Evolutionary conservation across 805 yeast species (phyloP).

Genomic region (Ogataea corticis): DNA sequence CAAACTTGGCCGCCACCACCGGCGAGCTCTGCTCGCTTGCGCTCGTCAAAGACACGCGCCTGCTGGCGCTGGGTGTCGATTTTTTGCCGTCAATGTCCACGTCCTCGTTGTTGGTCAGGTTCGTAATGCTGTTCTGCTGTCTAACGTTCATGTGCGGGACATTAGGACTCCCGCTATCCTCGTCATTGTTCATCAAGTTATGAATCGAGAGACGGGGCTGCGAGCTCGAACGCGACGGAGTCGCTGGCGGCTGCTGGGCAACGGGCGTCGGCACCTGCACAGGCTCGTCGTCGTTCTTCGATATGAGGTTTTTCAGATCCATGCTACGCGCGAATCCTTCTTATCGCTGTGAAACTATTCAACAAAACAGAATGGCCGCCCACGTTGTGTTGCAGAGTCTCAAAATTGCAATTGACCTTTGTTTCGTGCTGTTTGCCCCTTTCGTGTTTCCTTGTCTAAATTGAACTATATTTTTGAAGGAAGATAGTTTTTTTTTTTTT

Average conservation of each 20-base stretch:
- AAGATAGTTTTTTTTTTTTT: too few species aligned
- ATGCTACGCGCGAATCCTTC: constrained; percentile 11
- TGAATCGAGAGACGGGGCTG: constrained; percentile 35
- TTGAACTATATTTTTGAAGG: too few species aligned
- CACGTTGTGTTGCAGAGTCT: too few species aligned
- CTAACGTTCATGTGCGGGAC: constrained; percentile 10
- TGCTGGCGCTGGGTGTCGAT: constrained; percentile 33
- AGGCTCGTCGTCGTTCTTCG: constrained; percentile 28
- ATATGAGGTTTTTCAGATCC: constrained; percentile 34
- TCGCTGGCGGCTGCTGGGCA: constrained; percentile 1
- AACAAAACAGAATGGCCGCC: too few species aligned
- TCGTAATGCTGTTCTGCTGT: constrained; percentile 32
- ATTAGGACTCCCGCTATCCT: not conserved
- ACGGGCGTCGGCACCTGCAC: not conserved
- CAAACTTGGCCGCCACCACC: constrained; percentile 2
- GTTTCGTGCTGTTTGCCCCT: not conserved
- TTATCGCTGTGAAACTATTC: too few species aligned
- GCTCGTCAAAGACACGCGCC: constrained; percentile 15
- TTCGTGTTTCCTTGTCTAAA: not conserved
- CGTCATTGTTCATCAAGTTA: constrained; percentile 32
- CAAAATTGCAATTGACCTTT: too few species aligned
- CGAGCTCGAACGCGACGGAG: constrained; percentile 18
- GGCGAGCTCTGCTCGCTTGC: constrained; percentile 16
- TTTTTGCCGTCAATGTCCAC: constrained; percentile 43
- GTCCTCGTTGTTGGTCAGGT: constrained; percentile 47